Base-by-base conservation (phyloP, 805 yeast genomes). In the Starmerella powellii region DNA sequence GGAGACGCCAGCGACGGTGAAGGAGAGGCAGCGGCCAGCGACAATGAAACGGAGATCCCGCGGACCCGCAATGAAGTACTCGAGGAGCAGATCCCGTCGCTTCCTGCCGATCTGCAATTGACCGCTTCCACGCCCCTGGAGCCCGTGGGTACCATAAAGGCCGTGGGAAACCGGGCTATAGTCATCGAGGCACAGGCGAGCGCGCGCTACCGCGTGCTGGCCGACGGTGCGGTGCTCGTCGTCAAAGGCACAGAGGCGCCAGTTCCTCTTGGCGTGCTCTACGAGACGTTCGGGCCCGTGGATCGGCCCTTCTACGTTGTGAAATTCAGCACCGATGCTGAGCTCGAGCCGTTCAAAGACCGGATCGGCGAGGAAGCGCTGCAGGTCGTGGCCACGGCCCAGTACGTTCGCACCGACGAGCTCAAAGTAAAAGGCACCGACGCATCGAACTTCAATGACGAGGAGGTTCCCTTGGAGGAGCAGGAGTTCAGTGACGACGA, bases 401-500 rank as follows among this genome's bases (percentile, higher is more conserved):
- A 80, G 41, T 88, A 86, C 62, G 66, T 81, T 8, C 74, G 77
- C 49, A 88, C 97, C 0, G 80, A 80, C 39, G 63, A 73, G 19
- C 70, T 87, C 42, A 82, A 76, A 52, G 64, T 70, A 18, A 87
- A 80, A 55, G 98, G 97, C 19, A 79, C 86, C 1, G 98, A 91
- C 64, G 98, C 98, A 0, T 81, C 94, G 55, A 91, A 91, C 54
- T 78, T 84, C 59, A 80, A 84, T 58, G 98, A 91, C 60, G 97
- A 91, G 63, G 98, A 91, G 56, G 62, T 88, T 24, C 85, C 95
- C 0, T 86, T 78, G 52, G 93, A 82, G 24, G 97, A 91, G 59
- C 94, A 84, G 59, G 97, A 88, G 57, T 88, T 79, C 52, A 83
- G 95, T 1, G 97, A 91, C 59, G 97, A 91, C 60, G 97, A 88